These are phyloP conservation scores for Xerocomus brunneocitrinus DNA, from an alignment of 768 basidiomycete species.

Conservation along the genomic window DNA sequence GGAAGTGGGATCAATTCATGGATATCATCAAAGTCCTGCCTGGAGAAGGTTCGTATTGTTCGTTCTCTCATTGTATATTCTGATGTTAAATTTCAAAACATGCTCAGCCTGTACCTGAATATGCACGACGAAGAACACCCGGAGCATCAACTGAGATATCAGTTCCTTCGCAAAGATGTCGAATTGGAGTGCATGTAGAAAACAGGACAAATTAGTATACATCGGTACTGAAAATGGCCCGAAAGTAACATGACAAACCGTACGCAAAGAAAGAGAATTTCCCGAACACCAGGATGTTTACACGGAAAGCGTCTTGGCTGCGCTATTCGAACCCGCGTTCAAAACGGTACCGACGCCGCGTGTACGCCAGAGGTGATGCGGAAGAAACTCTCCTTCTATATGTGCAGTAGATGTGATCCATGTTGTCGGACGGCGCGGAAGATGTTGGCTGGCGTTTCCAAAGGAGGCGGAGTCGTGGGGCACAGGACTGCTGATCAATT, in stretches of 20 bases:
- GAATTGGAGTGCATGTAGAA: neutral
- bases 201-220: neutral
- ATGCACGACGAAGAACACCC: neutral
- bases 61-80: neutral
- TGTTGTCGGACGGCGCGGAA: too few species aligned
- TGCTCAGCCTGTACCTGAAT: neutral
- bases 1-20: constrained; percentile 50
- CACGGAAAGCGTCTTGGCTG: too few species aligned
- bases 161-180: neutral
- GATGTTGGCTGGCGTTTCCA: too few species aligned
- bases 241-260: too few species aligned
- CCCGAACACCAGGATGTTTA: too few species aligned
- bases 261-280: too few species aligned
- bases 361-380: too few species aligned
- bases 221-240: neutral
- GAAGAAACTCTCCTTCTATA: too few species aligned
- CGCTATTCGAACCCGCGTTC: too few species aligned
- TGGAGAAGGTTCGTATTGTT: constrained; percentile 9
- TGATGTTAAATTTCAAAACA: neutral
- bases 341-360: too few species aligned
- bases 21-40: constrained; percentile 28
- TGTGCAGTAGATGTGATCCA: too few species aligned
- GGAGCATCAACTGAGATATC: neutral
- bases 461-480: too few species aligned
- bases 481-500: constrained; percentile 38